Evolutionary conservation across 176 grass and related monocot genomes (phyloP), one percentile per base, ranked within the genome.

Genomic region (Thinopyrum elongatum): DNA sequence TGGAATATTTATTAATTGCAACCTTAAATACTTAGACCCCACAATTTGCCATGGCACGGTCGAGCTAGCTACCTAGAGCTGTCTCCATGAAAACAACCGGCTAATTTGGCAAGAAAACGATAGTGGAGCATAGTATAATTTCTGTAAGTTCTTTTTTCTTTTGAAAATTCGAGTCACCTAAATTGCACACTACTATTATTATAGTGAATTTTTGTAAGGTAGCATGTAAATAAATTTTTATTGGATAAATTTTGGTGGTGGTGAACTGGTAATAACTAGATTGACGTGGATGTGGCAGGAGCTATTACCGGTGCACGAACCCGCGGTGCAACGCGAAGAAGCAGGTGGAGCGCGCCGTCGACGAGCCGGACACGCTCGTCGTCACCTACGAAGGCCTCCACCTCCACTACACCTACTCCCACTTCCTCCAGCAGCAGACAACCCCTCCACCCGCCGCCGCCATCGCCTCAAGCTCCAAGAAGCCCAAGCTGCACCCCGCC

Each of bases 261-360:
- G 26, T 9, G 8, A 14, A 47, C 1, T 1, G 16, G 16, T 57
- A 17, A 21, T 58, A 22, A 58, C 7, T 39, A 70, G 7, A 38
- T n/a, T 47, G 39, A 8, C 0, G 3, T 74, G 71, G 3, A 44
- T 6, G n/a, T 72, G 70, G 57, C 89, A 98, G 96, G 96, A 98
- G 96, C 81, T 98, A 98, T 76, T 98, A 98, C 74, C 91, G 91
- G 1, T 98, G 96, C 96, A 98, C 93, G 84, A 98, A 98, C 74
- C 96, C 96, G 15, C 86, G 96, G 38, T 98, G 96, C 91, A 94
- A 92, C 55, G 96, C 96, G 2, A 98, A 98, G 83, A 98, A 94
- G 88, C 96, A 94, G 77, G 93, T 98, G 66, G 96, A 98, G 84
- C 89, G 86, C 10, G 89, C 91, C 7, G 82, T 28, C n/a, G 96